Evolutionary conservation across 1,139 yeast genomes (phyloP).

Genomic region (Magnusiomyces fungicola): DNA sequence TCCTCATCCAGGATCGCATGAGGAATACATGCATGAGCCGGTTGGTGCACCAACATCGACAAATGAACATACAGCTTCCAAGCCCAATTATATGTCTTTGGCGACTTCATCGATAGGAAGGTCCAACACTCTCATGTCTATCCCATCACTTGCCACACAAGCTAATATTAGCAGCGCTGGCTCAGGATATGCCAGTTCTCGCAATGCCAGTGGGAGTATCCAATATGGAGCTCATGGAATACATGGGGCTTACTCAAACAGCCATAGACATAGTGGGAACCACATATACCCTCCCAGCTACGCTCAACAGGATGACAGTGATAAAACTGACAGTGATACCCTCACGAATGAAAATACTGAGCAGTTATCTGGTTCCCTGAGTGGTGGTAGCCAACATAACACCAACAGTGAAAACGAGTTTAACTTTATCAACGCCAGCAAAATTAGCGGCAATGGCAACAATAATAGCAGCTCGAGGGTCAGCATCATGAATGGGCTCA

Average conservation of each 20-base stretch:
- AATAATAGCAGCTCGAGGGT: constrained; percentile 1
- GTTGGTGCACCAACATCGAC: not conserved
- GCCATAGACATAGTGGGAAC: too few species aligned
- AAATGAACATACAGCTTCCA: not conserved
- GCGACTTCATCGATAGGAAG: not conserved
- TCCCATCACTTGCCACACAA: not conserved
- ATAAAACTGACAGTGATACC: not conserved
- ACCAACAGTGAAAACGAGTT: not conserved
- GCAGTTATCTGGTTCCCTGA: too few species aligned
- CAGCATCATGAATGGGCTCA: not conserved
- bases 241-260: too few species aligned
- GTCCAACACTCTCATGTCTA: not conserved
- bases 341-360: not conserved
- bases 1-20: constrained; percentile 3
- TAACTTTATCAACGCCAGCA: not conserved
- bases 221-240: too few species aligned
- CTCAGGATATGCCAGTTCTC: too few species aligned
- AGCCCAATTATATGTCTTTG: constrained; percentile 5
- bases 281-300: too few species aligned
- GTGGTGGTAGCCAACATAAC: not conserved
- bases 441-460: constrained; percentile 4
- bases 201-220: not conserved
- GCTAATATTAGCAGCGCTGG: not conserved
- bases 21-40: not conserved
- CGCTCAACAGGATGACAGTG: too few species aligned